Percentiles rank a stretch among this genome's conserved stretches.
phyloP scores from a whole-genome alignment of 1,139 yeast species.

The Lodderomyces metapsilosis region DNA sequence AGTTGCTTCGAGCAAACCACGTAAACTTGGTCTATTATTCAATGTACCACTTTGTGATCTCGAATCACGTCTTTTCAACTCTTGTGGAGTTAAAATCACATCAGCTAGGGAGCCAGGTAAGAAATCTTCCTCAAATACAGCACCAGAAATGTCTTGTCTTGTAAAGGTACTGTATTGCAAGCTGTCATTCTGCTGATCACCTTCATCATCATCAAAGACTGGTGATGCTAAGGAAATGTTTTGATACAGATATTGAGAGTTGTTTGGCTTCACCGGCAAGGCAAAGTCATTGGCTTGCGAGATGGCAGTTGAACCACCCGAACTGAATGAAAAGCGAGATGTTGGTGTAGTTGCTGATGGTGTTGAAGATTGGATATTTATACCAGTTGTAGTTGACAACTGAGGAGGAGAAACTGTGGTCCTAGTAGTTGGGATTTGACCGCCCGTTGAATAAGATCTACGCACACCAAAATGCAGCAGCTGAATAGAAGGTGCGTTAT shows the following conservation, averaged over 20 bases:
- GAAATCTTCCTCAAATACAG: constrained; percentile 62
- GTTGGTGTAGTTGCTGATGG: constrained; percentile 10
- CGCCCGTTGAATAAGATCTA: background rate
- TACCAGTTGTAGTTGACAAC: background rate
- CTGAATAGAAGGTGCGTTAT: background rate
- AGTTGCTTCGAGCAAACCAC: constrained; percentile 3
- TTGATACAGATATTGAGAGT: constrained; percentile 4
- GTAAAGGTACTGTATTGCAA: background rate
- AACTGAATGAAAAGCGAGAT: constrained; percentile 10
- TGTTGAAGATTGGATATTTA: constrained; percentile 5
- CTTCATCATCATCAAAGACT: constrained; percentile 38
- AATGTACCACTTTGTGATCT: constrained; percentile 51
- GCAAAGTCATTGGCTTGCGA: constrained; percentile 5
- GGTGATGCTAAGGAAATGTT: constrained; percentile 44
- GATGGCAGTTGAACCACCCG: constrained; percentile 4
- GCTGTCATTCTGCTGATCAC: constrained; percentile 20
- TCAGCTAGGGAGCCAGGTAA: constrained; percentile 77
- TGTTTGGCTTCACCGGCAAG: background rate
- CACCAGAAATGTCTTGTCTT: constrained; percentile 18
- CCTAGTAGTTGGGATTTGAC: background rate
- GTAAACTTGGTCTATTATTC: constrained; percentile 31
- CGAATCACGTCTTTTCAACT: constrained; percentile 63
- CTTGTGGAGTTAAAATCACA: constrained; percentile 72
- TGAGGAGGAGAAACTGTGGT: constrained; percentile 3
- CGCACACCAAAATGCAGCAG: background rate